Evolutionary conservation across 495 filamentous ascomycete genomes (phyloP).

Genomic region (Penicillium arizonense): DNA sequence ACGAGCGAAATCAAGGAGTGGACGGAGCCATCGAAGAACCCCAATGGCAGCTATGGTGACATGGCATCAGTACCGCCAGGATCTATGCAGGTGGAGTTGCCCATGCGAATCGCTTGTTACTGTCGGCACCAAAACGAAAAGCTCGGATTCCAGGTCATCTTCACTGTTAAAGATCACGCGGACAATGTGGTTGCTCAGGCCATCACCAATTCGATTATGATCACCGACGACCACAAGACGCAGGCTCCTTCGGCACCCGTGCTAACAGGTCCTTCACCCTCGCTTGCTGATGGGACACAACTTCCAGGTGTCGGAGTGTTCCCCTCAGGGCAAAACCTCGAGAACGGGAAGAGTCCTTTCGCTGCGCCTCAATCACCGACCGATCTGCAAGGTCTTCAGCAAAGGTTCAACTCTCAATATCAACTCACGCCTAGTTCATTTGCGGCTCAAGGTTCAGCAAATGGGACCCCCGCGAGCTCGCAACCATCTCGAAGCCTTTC

Average conservation of each 20-base stretch:
- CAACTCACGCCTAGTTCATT: slow-evolving; percentile 38
- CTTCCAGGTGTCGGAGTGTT: slow-evolving; percentile 48
- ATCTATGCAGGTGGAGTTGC: slow-evolving; percentile 71
- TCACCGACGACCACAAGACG: slow-evolving; percentile 96
- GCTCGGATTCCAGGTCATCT: slow-evolving; percentile 87
- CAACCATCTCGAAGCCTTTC: slow-evolving; percentile 65
- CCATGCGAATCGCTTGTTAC: slow-evolving; percentile 97
- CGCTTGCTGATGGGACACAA: slow-evolving; percentile 41
- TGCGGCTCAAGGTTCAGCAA: slow-evolving; percentile 31
- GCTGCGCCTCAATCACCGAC: slow-evolving; percentile 40
- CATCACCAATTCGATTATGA: slow-evolving; percentile 86
- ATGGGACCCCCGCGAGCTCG: slow-evolving; percentile 43
- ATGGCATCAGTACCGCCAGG: slow-evolving; percentile 51
- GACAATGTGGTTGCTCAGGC: slow-evolving; percentile 75
- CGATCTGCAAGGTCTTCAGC: slow-evolving; percentile 54
- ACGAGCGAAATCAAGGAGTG: slow-evolving; percentile 88
- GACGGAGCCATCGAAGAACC: slow-evolving; percentile 53
- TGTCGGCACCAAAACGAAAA: slow-evolving; percentile 94
- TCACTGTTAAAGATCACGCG: slow-evolving; percentile 80
- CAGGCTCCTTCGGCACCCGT: slow-evolving; percentile 49
- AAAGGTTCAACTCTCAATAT: slow-evolving; percentile 47
- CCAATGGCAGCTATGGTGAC: slow-evolving; percentile 27
- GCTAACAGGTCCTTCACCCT: slow-evolving; percentile 32
- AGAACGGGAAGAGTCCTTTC: slow-evolving; percentile 25
- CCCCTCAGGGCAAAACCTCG: slow-evolving; percentile 33